Evolutionary conservation across 768 basidiomycete species (phyloP).

Genomic region (Phallus indusiatus): DNA sequence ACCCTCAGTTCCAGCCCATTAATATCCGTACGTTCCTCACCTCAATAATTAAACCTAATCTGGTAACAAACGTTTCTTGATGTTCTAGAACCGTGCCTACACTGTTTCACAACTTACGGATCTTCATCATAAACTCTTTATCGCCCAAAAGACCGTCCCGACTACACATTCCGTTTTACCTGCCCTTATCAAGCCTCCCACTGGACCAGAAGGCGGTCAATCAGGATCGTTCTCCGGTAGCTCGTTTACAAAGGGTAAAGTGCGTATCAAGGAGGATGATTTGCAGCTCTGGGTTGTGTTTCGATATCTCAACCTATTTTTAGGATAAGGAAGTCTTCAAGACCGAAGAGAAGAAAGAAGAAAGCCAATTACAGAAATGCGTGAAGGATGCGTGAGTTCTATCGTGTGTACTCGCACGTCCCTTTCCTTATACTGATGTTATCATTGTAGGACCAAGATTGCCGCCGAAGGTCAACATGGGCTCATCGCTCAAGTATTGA

Average conservation of each 20-base stretch:
- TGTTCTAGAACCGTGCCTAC: slow-evolving; percentile 78
- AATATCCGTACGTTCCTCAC: slow-evolving; percentile 57
- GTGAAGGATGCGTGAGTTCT: slow-evolving; percentile 73
- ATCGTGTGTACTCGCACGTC: not conserved
- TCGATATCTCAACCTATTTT: not conserved
- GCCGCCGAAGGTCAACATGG: slow-evolving; percentile 90
- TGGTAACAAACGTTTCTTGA: not conserved
- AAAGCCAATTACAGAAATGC: slow-evolving; percentile 79
- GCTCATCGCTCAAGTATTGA: slow-evolving; percentile 86
- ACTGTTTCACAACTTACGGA: slow-evolving; percentile 87
- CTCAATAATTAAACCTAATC: not conserved
- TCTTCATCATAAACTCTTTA: slow-evolving; percentile 80
- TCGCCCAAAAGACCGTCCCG: slow-evolving; percentile 50
- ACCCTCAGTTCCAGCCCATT: slow-evolving; percentile 90
- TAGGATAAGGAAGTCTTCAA: slow-evolving; percentile 19
- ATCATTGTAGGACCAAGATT: slow-evolving; percentile 53
- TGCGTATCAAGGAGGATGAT: slow-evolving; percentile 8
- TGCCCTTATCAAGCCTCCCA: slow-evolving; percentile 26
- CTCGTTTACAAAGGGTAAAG: slow-evolving; percentile 25
- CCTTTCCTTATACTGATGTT: not conserved
- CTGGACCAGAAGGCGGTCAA: slow-evolving; percentile 4
- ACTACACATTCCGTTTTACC: slow-evolving; percentile 53
- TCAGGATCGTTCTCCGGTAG: not conserved
- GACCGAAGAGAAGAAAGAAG: slow-evolving; percentile 78
- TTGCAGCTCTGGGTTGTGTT: not conserved